Base-by-base conservation (phyloP, 1,139 yeast genomes). In the Pichia inconspicua region DNA sequence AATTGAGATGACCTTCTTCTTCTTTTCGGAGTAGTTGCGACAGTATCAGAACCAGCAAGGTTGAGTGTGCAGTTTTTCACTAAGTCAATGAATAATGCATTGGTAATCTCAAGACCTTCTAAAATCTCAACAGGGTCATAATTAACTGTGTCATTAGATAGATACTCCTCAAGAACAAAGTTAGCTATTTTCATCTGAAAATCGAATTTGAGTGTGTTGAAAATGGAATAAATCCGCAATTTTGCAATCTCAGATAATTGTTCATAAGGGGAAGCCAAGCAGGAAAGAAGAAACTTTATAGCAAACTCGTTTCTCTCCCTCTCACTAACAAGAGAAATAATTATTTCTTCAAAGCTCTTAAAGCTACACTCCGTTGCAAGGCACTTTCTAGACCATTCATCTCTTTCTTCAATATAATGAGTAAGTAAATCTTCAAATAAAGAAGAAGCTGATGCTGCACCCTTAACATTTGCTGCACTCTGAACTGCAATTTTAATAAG, bases 1-100 rank as follows among this genome's bases (percentile, higher is more conserved):
- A 85, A 77, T 45, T 83, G 77, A 4, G 90, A 83, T 6, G 95
- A 85, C 60, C 87, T 72, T 69, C 95, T 76, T 74, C 96, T 81
- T 67, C 83, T 71, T 63, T 84, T 84, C 22, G 84, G 79, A 35
- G 78, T 75, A 52, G 70, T 76, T 42, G 50, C 46, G 40, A 61
- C 63, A n/a, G 55, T 32, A 30, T 50, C 49, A 2, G 55, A 44
- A 1, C 48, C 32, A 10, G 53, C 45, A 14, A 58, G 55, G 35
- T 54, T 56, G 25, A 72, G 59, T 56, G 78, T 77, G 49, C 76
- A 76, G 27, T 72, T 73, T n/a, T 67, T 66, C 52, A 84, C 68
- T 19, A 80, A 64, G 25, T 73, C 67, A 28, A 74, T 67, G 57
- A 82, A 74, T 38, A 78, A 62, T 4, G 66, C 69, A 45, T 72